Evolutionary conservation across 805 yeast species (phyloP).

Genomic region (Cyberlindnera sargentensis): DNA sequence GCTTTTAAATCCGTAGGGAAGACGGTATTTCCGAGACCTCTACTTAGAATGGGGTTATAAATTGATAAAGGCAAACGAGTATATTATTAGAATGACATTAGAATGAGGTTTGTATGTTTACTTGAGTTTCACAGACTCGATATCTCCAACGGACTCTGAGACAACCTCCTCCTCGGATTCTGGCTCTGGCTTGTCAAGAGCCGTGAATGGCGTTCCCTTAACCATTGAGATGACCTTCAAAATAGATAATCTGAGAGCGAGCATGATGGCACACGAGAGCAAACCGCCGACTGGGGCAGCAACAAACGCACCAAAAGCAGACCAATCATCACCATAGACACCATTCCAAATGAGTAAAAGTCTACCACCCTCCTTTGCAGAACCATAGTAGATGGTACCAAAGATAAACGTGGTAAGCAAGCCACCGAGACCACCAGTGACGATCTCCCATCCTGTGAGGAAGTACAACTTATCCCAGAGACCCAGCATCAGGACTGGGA

Average conservation of each 20-base stretch:
- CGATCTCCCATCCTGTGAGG: constrained; percentile 71
- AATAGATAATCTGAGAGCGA: constrained; percentile 39
- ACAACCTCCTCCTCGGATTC: neutral
- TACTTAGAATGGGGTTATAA: too few relatives aligned
- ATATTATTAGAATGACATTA: too few relatives aligned
- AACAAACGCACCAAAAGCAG: constrained; percentile 90
- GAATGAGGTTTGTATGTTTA: too few relatives aligned
- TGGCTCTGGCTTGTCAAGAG: constrained; percentile 21
- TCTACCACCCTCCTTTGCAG: constrained; percentile 70
- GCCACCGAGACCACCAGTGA: constrained; percentile 81
- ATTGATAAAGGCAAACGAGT: too few relatives aligned
- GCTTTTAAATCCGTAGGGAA: too few relatives aligned
- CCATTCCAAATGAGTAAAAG: constrained; percentile 75
- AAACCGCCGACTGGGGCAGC: constrained; percentile 83
- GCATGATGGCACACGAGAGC: constrained; percentile 44
- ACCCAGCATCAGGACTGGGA: constrained; percentile 80
- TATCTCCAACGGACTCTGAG: constrained; percentile 1
- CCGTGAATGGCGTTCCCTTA: constrained; percentile 26
- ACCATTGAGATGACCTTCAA: constrained; percentile 18
- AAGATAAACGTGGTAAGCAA: constrained; percentile 71
- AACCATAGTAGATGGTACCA: constrained; percentile 72
- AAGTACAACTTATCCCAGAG: constrained; percentile 60
- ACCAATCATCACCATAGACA: constrained; percentile 79
- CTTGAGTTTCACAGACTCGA: constrained; percentile 4
- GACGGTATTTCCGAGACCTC: too few relatives aligned